These are phyloP conservation scores for Iris macrosiphon DNA, from an alignment of 106 monocot species.

Conservation along the genomic window DNA sequence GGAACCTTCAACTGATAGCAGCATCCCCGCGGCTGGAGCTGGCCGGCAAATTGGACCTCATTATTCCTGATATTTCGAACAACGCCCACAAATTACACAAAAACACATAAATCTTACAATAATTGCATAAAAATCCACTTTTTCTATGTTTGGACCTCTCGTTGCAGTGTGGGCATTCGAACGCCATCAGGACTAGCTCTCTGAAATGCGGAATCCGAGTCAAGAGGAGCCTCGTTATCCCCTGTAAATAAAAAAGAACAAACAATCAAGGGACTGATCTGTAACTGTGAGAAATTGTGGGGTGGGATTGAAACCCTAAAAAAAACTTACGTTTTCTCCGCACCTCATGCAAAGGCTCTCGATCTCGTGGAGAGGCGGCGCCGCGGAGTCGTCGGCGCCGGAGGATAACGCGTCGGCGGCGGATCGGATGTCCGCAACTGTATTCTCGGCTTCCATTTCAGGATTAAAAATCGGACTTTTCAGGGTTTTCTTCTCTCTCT, in stretches of 20 bases:
- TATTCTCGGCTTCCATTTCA: too few species aligned
- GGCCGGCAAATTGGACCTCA: slow-evolving; percentile 94
- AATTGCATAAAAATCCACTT: neutral
- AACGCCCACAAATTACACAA: neutral
- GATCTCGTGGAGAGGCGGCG: slow-evolving; percentile 52
- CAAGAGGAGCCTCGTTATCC: slow-evolving; percentile 74
- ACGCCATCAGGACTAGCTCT: slow-evolving; percentile 94
- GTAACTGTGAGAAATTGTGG: neutral
- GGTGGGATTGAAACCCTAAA: neutral
- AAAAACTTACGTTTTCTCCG: slow-evolving; percentile 60
- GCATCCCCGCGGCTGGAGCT: slow-evolving; percentile 80
- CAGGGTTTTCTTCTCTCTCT: too few species aligned
- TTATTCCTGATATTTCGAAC: slow-evolving; percentile 56
- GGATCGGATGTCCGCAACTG: slow-evolving; percentile 48
- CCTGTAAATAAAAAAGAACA: slow-evolving; percentile 33
- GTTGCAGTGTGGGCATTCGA: slow-evolving; percentile 89
- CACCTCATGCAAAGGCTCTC: slow-evolving; percentile 99
- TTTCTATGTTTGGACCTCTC: slow-evolving; percentile 60
- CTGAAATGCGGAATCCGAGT: slow-evolving; percentile 92
- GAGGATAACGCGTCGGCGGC: slow-evolving; percentile 33
- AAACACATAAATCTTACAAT: neutral
- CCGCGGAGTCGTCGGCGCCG: slow-evolving; percentile 32
- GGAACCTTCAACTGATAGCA: slow-evolving; percentile 61
- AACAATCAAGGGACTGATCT: neutral
- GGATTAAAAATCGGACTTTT: too few species aligned